Evolutionary conservation across 164 flowering plant genomes (phyloP).

Genomic region (Paratinospora sagittata): DNA sequence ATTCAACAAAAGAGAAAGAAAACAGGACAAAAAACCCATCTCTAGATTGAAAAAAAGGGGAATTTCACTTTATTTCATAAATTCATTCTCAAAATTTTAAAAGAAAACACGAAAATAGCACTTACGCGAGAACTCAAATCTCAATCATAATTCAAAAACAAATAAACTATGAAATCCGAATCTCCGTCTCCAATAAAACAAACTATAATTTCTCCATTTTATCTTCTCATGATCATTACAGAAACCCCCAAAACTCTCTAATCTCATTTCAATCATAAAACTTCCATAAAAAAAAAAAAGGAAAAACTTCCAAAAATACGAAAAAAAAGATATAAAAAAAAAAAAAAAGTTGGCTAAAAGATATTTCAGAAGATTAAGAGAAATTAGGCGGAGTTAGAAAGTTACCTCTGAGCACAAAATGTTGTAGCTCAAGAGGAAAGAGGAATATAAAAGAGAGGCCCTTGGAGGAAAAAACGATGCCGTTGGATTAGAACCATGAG

Average conservation of each 20-base stretch:
- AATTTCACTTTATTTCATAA: too few species aligned
- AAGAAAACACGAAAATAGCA: neutral
- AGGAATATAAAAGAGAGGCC: neutral
- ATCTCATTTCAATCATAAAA: neutral
- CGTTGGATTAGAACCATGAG: constrained; percentile 1
- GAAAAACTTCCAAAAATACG: neutral
- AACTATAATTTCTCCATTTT: neutral
- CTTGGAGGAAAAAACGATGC: neutral
- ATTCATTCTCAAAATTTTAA: too few species aligned
- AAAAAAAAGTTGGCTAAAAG: neutral
- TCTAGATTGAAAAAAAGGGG: too few species aligned
- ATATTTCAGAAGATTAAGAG: neutral
- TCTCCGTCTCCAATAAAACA: too few species aligned
- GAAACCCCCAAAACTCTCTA: neutral
- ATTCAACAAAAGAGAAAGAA: neutral
- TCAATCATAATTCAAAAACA: neutral
- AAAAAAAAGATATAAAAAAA: neutral
- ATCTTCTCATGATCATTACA: neutral
- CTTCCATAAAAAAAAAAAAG: neutral
- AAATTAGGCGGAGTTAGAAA: neutral
- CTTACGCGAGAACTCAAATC: neutral
- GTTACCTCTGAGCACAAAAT: neutral
- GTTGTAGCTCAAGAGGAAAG: neutral
- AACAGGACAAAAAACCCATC: neutral
- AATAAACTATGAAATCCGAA: too few species aligned